phyloP scores from a whole-genome alignment of 2,329 filamentous ascomycete genomes.

The Corinectria fuckeliana region DNA sequence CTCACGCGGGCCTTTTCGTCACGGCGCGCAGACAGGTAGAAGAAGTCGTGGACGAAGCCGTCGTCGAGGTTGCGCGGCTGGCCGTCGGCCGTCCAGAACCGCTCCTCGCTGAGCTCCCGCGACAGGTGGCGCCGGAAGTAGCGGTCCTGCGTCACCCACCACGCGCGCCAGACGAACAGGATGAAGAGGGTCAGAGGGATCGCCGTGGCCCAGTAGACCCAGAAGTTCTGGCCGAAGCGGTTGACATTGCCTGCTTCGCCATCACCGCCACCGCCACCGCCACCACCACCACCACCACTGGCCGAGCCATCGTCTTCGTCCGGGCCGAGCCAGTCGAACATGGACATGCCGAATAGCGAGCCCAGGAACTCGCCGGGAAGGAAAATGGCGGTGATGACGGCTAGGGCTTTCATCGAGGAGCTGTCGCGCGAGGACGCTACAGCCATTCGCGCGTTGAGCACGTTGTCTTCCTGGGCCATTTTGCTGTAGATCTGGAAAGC shows the following conservation, averaged over 20 bases:
- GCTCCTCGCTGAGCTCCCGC: slow-evolving; percentile 54
- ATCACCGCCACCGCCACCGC: no score
- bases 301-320: slow-evolving; percentile 37
- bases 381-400: slow-evolving; percentile 56
- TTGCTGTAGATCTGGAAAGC: slow-evolving; percentile 52
- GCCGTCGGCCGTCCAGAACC: slow-evolving; percentile 55
- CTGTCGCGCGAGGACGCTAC: slow-evolving; percentile 50
- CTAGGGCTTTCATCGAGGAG: slow-evolving; percentile 56
- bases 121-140: slow-evolving; percentile 54
- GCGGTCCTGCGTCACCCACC: slow-evolving; percentile 56
- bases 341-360: slow-evolving; percentile 54
- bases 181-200: slow-evolving; percentile 52
- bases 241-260: slow-evolving; percentile 25
- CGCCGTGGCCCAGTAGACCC: slow-evolving; percentile 54
- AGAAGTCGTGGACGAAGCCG: slow-evolving; percentile 52
- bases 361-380: slow-evolving; percentile 55
- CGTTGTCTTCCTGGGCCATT: slow-evolving; percentile 57
- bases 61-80: slow-evolving; percentile 50
- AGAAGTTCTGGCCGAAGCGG: slow-evolving; percentile 49
- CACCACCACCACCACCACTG: background rate
- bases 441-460: slow-evolving; percentile 51
- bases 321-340: slow-evolving; percentile 54
- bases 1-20: slow-evolving; percentile 36
- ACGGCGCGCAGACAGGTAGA: slow-evolving; percentile 46
- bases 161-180: slow-evolving; percentile 51